Percentiles rank a stretch among this genome's conserved stretches.
Conservation (phyloP, 257 asterid genomes). For the Penstemon newberryi region DNA sequence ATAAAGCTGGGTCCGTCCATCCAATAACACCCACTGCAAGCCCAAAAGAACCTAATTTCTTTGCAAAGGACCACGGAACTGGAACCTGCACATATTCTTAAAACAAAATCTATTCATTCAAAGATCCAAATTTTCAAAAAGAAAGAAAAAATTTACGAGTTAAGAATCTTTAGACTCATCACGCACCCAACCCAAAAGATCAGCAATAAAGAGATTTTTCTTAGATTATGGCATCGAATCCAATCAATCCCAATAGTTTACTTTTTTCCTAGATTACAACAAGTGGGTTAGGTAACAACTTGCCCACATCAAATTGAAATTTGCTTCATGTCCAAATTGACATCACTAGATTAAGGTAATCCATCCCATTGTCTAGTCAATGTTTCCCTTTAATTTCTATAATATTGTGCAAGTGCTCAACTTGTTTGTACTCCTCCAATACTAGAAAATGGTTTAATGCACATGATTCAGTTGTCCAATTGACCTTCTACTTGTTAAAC, state of each 20-base stretch:
- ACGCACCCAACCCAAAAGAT: conserved; percentile 11
- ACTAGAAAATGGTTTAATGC: too few relatives aligned
- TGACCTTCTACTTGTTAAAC: too few relatives aligned
- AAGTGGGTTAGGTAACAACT: conserved; percentile 33
- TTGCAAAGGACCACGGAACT: conserved; percentile 33
- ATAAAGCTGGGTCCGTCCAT: conserved; percentile 25
- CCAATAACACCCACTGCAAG: neutral
- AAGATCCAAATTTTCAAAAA: conserved; percentile 18
- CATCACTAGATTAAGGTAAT: conserved; percentile 3
- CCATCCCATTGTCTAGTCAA: neutral
- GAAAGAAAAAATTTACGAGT: neutral
- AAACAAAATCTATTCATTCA: neutral
- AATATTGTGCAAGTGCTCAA: too few relatives aligned
- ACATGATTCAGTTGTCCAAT: too few relatives aligned
- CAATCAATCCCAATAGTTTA: neutral
- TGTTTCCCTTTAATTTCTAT: too few relatives aligned
- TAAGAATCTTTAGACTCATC: conserved; percentile 28
- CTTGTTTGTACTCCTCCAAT: too few relatives aligned
- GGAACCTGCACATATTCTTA: conserved; percentile 40
- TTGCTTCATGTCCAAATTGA: neutral
- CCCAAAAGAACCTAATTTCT: conserved; percentile 2
- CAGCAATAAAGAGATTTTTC: conserved; percentile 29
- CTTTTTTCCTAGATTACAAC: conserved; percentile 3
- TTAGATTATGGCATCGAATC: conserved; percentile 35
- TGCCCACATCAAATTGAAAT: conserved; percentile 23